Percentiles rank a stretch among this genome's conserved stretches.
Evolutionary conservation across 129 eudicot genomes (phyloP).

Genomic region (Oenanthe sinensis): DNA sequence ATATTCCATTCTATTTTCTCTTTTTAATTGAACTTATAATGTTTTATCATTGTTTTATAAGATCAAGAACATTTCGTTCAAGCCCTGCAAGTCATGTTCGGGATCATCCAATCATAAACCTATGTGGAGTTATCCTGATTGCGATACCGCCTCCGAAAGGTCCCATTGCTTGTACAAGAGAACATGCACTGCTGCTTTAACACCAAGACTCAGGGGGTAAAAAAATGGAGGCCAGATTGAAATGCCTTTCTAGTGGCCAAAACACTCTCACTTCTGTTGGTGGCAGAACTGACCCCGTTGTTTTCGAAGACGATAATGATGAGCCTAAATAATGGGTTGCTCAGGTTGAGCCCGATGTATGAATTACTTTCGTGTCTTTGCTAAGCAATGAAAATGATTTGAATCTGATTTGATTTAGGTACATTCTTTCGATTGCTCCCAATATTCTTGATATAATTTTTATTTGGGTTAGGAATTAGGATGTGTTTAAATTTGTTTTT

Average conservation of each 20-base stretch:
- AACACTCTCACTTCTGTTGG: conserved; percentile 78
- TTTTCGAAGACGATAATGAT: conserved; percentile 48
- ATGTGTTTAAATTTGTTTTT: too few species aligned
- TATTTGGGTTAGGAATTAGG: too few species aligned
- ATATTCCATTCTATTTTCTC: not conserved
- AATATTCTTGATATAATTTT: conserved; percentile 11
- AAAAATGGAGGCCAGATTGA: conserved; percentile 73
- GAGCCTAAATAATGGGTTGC: conserved; percentile 87
- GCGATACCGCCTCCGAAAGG: conserved; percentile 49
- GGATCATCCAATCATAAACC: conserved; percentile 38
- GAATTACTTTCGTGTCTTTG: conserved; percentile 68
- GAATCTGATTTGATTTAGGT: conserved; percentile 87
- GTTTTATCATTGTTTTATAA: not conserved
- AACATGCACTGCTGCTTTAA: conserved; percentile 40
- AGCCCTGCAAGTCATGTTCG: conserved; percentile 79
- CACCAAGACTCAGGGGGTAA: conserved; percentile 69
- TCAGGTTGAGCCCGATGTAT: conserved; percentile 90
- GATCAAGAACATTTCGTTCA: conserved; percentile 87
- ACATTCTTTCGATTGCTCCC: not conserved
- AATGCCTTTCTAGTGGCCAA: conserved; percentile 74
- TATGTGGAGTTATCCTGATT: conserved; percentile 37
- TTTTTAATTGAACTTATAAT: not conserved
- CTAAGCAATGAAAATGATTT: conserved; percentile 73
- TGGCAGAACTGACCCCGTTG: conserved; percentile 65
- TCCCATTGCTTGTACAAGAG: conserved; percentile 44